Evolutionary conservation across 352 stramenopile genomes (phyloP), one percentile per base, ranked within the genome.

Genomic region (Pythium coloratum): DNA sequence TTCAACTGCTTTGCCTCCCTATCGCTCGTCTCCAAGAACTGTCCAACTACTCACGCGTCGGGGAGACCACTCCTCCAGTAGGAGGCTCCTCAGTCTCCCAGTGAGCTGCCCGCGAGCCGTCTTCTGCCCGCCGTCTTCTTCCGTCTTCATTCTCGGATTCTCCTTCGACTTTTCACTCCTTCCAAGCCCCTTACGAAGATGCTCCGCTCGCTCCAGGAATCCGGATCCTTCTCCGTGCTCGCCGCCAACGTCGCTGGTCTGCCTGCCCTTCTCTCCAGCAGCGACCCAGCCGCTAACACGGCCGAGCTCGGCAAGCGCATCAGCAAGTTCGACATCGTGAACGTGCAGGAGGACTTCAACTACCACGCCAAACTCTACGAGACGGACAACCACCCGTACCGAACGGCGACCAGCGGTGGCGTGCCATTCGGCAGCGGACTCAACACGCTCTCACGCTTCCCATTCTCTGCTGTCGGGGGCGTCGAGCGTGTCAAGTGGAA

Each of bases 241-340:
- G 69, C 73, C 53, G 73, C 70, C 74, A 84, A 86, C 55, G 76
- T 86, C 44, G 78, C 78, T 2, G 73, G 78, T 0, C 65, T 86
- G 0, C 78, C 78, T 6, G 76, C 69, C 49, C 40, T 86, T 42
- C 58, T 86, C 30, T 86, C 76, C 59, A 86, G 78, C 46, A 76
- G 78, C 56, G 64, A 83, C 46, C 76, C 78, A 40, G 63, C 69
- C 18, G 55, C 62, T 12, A 83, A 86, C 64, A 80, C 76, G 49
- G 70, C 76, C 32, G 76, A 86, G 67, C 78, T 86, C 42, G 78
- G 71, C 16, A 78, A 72, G 36, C 78, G 78, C 58, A 75, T 86
- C 50, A 63, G 51, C 51, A 46, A 62, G 12, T 66, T 66, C 30
- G 58, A 66, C 58, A 66, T 71, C 30, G 57, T 71, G 49, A 71